These are phyloP conservation scores for Davidsoniella neocaledoniae DNA, from an alignment of 2,329 filamentous ascomycete genomes.

Conservation along the genomic window DNA sequence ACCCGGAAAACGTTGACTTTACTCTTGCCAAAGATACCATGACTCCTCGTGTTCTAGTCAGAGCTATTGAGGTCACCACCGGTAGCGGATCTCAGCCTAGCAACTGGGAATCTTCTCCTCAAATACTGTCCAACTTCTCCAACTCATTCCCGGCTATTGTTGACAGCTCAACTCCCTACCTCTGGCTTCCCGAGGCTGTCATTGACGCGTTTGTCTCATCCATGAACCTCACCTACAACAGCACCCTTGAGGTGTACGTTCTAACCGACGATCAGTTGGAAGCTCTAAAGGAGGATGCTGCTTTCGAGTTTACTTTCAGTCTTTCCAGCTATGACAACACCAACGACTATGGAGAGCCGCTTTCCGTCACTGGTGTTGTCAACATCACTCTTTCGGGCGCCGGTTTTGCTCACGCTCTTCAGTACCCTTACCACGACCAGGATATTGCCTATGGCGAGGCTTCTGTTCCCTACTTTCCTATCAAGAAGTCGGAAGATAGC, in stretches of 20 bases:
- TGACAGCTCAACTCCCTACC: conserved; percentile 46
- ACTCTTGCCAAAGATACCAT: conserved; percentile 35
- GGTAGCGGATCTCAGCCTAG: conserved; percentile 18
- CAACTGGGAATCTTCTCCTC: conserved; percentile 25
- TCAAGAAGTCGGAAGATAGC: conserved; percentile 37
- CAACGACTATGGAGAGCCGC: conserved; percentile 33
- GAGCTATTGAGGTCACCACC: conserved; percentile 33
- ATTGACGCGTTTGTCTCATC: conserved; percentile 48
- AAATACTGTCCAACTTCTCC: conserved; percentile 27
- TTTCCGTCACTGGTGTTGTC: conserved; percentile 32
- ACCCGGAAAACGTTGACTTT: conserved; percentile 44
- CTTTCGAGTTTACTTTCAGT: conserved; percentile 38
- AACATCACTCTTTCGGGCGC: conserved; percentile 37
- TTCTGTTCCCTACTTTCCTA: conserved; percentile 45
- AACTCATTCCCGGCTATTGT: conserved; percentile 36
- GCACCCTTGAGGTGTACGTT: conserved; percentile 45
- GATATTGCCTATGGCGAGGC: conserved; percentile 27
- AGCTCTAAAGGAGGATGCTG: conserved; percentile 25
- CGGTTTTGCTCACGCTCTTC: conserved; percentile 33
- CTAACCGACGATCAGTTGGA: conserved; percentile 40
- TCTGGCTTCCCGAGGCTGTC: conserved; percentile 43
- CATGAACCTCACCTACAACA: conserved; percentile 50
- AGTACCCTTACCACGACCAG: conserved; percentile 30
- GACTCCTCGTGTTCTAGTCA: conserved; percentile 41
- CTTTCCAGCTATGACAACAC: conserved; percentile 38